Conservation (phyloP, 148 eudicot species). For the Cornus kousa region DNA sequence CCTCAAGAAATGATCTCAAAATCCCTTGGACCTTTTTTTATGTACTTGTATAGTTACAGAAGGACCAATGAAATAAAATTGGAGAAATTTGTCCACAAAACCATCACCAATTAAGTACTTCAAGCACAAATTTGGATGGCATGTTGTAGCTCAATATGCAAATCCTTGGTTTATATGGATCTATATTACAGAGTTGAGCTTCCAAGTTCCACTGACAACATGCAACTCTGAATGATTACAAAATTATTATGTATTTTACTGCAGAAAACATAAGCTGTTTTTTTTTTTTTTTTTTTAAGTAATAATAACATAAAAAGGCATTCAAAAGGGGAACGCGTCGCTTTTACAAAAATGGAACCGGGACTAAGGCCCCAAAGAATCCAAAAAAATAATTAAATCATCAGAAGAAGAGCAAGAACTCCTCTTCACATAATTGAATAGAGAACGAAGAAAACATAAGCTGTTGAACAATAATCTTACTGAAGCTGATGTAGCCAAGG, state of each 20-base stretch:
- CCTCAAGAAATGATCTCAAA: conserved; percentile 1
- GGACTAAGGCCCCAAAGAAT: no score
- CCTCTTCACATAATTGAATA: no score
- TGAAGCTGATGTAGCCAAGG: conserved; percentile 18
- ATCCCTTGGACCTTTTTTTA: background rate
- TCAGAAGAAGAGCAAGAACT: no score
- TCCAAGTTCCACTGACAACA: background rate
- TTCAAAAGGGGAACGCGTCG: no score
- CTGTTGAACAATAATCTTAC: conserved; percentile 3
- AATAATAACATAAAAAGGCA: no score
- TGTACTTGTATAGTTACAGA: background rate
- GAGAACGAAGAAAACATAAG: no score
- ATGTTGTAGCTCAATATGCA: background rate
- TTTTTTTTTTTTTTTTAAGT: no score
- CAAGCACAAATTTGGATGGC: background rate
- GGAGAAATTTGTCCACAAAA: background rate
- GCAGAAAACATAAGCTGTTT: no score
- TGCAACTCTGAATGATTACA: background rate
- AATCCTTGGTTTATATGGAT: background rate
- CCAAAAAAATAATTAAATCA: no score
- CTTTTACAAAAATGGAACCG: no score
- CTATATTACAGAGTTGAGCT: background rate
- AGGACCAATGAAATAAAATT: background rate
- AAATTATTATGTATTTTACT: background rate
- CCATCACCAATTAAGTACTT: background rate